These are phyloP conservation scores for Yamadazyma songkhlaensis DNA, from an alignment of 1,139 yeast genomes.

Conservation along the genomic window DNA sequence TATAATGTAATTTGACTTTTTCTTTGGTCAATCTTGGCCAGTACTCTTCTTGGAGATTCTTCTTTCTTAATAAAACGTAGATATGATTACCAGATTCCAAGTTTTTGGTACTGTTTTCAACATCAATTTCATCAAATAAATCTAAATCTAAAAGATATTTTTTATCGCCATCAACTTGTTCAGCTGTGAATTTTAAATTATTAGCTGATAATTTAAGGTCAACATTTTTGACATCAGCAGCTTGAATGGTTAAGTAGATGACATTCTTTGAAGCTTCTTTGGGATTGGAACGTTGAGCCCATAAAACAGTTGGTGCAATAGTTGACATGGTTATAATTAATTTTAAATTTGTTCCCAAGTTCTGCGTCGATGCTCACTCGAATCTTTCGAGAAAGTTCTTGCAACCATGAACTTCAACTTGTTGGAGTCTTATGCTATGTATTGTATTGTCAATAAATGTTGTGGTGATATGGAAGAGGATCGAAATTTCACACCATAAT, in stretches of 20 bases:
- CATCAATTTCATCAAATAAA: conserved; percentile 69
- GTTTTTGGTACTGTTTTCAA: conserved; percentile 58
- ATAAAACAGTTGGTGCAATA: conserved; percentile 49
- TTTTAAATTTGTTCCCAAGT: neutral
- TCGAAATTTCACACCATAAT: too few relatives aligned
- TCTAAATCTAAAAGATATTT: conserved; percentile 62
- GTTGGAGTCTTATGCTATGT: too few relatives aligned
- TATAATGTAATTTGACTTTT: conserved; percentile 64
- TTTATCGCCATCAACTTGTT: conserved; percentile 45
- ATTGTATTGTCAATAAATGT: too few relatives aligned
- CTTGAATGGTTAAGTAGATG: conserved; percentile 68
- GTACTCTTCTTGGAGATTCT: conserved; percentile 63
- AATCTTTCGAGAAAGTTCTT: conserved; percentile 2
- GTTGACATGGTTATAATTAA: conserved; percentile 1
- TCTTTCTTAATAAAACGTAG: conserved; percentile 69
- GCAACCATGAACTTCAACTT: neutral
- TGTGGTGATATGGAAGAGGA: too few relatives aligned
- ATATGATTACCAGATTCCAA: conserved; percentile 69
- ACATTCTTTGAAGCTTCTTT: conserved; percentile 71
- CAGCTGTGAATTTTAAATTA: conserved; percentile 56
- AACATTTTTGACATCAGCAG: conserved; percentile 67
- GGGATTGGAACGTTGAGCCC: conserved; percentile 95
- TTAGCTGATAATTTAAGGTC: conserved; percentile 62
- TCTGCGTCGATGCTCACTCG: neutral
- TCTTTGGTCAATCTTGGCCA: conserved; percentile 92